phyloP scores from a whole-genome alignment of 2,329 filamentous ascomycete genomes.

The Beauveria medogensis region DNA sequence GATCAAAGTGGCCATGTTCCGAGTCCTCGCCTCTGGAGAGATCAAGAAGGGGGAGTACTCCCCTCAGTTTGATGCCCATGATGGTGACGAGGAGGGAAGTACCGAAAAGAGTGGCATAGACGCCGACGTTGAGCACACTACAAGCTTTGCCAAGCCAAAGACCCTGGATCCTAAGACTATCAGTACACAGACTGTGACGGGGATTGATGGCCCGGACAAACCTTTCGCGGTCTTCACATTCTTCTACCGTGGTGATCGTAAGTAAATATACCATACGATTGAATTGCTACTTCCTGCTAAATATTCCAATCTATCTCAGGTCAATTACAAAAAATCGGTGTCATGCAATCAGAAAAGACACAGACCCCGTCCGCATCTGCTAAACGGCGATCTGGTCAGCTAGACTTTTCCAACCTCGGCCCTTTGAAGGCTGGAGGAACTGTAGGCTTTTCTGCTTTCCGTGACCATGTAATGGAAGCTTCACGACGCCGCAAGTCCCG shows the following conservation, averaged over 20 bases:
- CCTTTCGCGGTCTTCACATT: constrained; percentile 97
- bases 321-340: constrained; percentile 94
- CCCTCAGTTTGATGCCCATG: constrained; percentile 92
- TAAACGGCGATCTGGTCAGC: constrained; percentile 76
- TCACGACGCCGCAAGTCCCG: constrained; percentile 44
- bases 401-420: constrained; percentile 78
- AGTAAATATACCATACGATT: constrained; percentile 35
- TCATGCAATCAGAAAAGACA: constrained; percentile 62
- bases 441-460: constrained; percentile 82
- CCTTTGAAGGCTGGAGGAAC: constrained; percentile 82
- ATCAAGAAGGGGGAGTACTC: constrained; percentile 98
- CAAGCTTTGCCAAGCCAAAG: constrained; percentile 95
- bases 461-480: constrained; percentile 56
- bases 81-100: constrained; percentile 71
- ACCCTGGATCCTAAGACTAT: constrained; percentile 93
- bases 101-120: constrained; percentile 56
- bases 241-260: constrained; percentile 91
- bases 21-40: constrained; percentile 89
- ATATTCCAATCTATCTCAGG: constrained; percentile 41
- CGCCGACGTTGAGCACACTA: constrained; percentile 89
- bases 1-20: constrained; percentile 96
- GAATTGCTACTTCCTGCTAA: neutral
- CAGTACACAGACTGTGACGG: constrained; percentile 97
- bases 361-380: constrained; percentile 51
- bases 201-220: constrained; percentile 90